Base-by-base conservation (phyloP, 1,284 basidiomycete species). In the Fomitopsis betulina region DNA sequence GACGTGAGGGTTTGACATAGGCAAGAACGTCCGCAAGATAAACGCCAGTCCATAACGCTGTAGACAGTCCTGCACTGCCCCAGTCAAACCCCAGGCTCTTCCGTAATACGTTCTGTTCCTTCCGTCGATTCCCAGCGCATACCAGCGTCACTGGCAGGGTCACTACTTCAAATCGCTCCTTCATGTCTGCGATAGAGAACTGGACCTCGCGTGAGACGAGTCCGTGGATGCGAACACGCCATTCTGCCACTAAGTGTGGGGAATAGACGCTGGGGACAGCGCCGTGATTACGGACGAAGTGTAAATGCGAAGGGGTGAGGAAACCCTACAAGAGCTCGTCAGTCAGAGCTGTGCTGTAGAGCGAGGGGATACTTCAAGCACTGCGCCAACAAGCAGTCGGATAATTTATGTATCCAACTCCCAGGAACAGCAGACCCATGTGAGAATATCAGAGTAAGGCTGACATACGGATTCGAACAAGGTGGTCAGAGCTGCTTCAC, bases 221-320 rank as follows among this genome's bases (percentile, higher is more conserved):
- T 8, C 84, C 78, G 50, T 80, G 73, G n/a, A 88, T 70, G 32
- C 71, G 69, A 21, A 88, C 62, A 56, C 70, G 76, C 86, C 86
- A 88, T 17, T 73, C 65, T 3, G 66, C 64, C 5, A 75, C 73
- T 21, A 3, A 8, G 27, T 70, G 67, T 9, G 75, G 69, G 4
- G 69, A 68, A 21, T 75, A 72, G 21, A 87, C 73, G 19, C 70
- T 67, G 0, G 87, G 87, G 2, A 86, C 85, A 2, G 84, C 79
- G 17, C 87, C 87, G 64, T 89, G 87, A 61, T 83, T 86, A 21
- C 87, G 79, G 19, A 88, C 86, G 65, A 80, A 88, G 70, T 85
- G 84, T n/a, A 89, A 75, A 59, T 81, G 76, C 40, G 78, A 77
- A 0, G 86, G 83, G 0, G 86, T 89, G 51, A 89, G 65, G 66